Conservation (phyloP, 306 rosid genomes). For the Pterocarpus santalinus region DNA sequence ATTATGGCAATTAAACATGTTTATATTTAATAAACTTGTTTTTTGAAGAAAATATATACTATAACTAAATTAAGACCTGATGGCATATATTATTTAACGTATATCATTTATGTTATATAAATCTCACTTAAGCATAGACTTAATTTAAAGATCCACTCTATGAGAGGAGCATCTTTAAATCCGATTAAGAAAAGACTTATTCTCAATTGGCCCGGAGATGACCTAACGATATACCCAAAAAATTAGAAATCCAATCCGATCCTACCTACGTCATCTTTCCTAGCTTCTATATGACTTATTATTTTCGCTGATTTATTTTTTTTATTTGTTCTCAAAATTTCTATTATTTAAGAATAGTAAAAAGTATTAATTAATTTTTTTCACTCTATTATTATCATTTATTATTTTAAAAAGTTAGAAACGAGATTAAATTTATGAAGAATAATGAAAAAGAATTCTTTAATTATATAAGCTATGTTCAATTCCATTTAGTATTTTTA, state of each 20-base stretch:
- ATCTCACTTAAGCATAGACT: background rate
- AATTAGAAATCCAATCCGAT: background rate
- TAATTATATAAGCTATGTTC: too few relatives aligned
- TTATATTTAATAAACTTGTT: too few relatives aligned
- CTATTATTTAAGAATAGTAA: too few relatives aligned
- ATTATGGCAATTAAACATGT: too few relatives aligned
- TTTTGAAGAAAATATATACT: too few relatives aligned
- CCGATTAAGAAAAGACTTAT: constrained; percentile 4
- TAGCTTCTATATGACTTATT: too few relatives aligned
- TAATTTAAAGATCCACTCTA: background rate
- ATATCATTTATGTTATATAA: background rate
- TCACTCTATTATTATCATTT: too few relatives aligned
- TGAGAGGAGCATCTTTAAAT: background rate
- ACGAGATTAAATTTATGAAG: too few relatives aligned
- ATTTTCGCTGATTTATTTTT: background rate
- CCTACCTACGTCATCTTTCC: background rate
- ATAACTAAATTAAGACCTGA: background rate
- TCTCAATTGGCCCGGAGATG: background rate
- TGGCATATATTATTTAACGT: background rate
- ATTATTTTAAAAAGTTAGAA: too few relatives aligned
- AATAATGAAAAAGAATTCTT: too few relatives aligned
- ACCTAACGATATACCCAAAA: background rate
- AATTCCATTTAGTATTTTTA: too few relatives aligned
- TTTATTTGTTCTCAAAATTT: background rate
- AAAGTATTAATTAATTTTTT: too few relatives aligned